Evolutionary conservation across 208 protist species (phyloP), one percentile per base, ranked within the genome.

Genomic region (Giardia duodenalis): DNA sequence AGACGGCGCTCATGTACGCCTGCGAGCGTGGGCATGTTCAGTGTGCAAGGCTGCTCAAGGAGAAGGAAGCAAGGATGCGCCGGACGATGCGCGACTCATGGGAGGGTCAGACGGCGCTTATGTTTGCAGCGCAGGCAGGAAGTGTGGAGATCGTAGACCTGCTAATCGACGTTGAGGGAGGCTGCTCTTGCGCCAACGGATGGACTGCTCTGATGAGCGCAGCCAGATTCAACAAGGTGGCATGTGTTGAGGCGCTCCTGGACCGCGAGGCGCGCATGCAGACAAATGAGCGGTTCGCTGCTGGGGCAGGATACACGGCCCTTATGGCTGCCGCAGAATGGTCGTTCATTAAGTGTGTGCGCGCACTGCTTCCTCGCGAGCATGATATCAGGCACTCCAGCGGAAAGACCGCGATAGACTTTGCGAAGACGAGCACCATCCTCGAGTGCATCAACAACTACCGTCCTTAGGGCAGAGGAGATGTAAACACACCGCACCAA

Each of bases 371-470:
- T 39, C 57, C 57, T 30, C 57, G 57, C 30, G 57, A 76, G 57
- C 30, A 76, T 30, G 30, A 76, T 30, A 76, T 76, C 57, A 10
- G 10, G 19, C 57, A 76, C 57, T 76, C 57, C 10, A 76, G 57
- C 57, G 57, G 57, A 30, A 76, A 76, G 57, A 30, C 19, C 57
- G 19, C 57, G 57, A 76, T 76, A 10, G 57, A 76, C 57, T 76
- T 76, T 30, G 57, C 57, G 30, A 76, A 76, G 57, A 76, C 57
- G 19, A 76, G 57, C 57, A 30, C 57, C 57, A 30, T 76, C 57
- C 57, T 76, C 57, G 57, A 76, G 30, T 76, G 57, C 57, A 76
- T 76, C 57, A 76, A 76, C 57, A 76, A 76, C 57, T 76, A 76
- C 30, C 57, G 30, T 30, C 57, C 57, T 30, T 10, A 30, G 57